Evolutionary conservation across 495 filamentous ascomycete species (phyloP), one percentile per base, ranked within the genome.

Genomic region (Astrothelium macrocarpum): DNA sequence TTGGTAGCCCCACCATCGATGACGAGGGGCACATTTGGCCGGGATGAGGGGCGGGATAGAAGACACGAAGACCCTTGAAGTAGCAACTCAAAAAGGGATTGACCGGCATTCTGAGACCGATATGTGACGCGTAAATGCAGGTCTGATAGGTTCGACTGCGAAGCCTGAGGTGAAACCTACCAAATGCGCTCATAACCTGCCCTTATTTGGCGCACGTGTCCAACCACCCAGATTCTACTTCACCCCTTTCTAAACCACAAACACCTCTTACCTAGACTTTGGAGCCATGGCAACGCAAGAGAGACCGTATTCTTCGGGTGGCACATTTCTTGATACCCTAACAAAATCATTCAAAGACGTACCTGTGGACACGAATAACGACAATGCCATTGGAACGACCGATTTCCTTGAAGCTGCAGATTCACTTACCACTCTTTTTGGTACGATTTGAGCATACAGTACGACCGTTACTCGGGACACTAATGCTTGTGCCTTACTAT

Each of bases 331-430:
- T 76, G 83, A 94, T 70, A 89, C 85, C 66, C 78, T 91, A 71
- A 89, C 90, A 78, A 79, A 79, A 66, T 90, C 87, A 68, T 98
- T 97, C 77, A 80, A 80, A 62, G 84, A 90, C 61, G 94, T 96
- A 29, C 86, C 89, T 12, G 74, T 96, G 66, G 83, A 89, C 67
- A 78, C 80, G 62, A 79, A 76, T 64, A 86, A 90, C 62, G 84
- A 85, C 75, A 85, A 90, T 80, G 86, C 84, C 66, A 87, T 97
- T 68, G 73, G 82, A 10, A 97, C 95, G 31, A 81, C 79, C 68
- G 88, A 95, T 73, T 98, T 97, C 78, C 86, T 97, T 65, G 90
- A 95, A 43, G 95, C 95, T 60, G 84, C 90, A 53, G 90, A 96
- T 79, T 84, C 87, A 29, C 76, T 97, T 68, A 88, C 88, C 56